Base-by-base conservation (phyloP, 495 filamentous ascomycete genomes). In the Trichoderma parareesei region DNA sequence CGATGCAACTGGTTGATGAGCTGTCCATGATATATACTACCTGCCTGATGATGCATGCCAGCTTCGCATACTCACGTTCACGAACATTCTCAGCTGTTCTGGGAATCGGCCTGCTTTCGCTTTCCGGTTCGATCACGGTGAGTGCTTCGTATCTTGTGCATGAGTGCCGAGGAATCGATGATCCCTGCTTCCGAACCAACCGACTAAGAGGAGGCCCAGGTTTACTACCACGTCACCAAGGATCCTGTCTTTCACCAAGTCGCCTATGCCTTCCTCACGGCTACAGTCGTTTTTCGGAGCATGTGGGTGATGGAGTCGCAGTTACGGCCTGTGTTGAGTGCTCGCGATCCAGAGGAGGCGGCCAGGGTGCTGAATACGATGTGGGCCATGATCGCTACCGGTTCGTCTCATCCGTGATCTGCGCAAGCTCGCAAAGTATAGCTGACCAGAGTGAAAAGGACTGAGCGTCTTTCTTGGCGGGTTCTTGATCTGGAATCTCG, bases 21-120 rank as follows among this genome's bases (percentile, higher is more conserved):
- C 83, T 97, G 8, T 90, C 88, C 66, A 98, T 98, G 94, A 97
- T 98, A 38, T 98, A 98, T 73, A 97, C 93, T 2, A 95, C 93
- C 8, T 95, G 89, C 68, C 75, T 96, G n/a, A 95, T 97, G 88
- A 76, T 77, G 65, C 87, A 81, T 74, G 91, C 91, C 14, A 90
- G 90, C 20, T 94, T 97, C 73, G 86, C 89, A 10, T 89, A 93
- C 75, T 84, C 80, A 5, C 81, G 82, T 66, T 79, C 90, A 5
- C 68, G 71, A 11, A 67, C 64, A n/a, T 77, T 87, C 43, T 81
- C 84, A 8, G 60, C 82, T 5, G 63, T 83, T 62, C 78, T 97
- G 48, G 93, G 79, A 10, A 33, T 83, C 0, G 79, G 72, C n/a
- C 80, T 94, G 40, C 61, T 86, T 41, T 77, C 77, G 13, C 76